Evolutionary conservation across 306 rosid species (phyloP).

Genomic region (Lotus japonicus): DNA sequence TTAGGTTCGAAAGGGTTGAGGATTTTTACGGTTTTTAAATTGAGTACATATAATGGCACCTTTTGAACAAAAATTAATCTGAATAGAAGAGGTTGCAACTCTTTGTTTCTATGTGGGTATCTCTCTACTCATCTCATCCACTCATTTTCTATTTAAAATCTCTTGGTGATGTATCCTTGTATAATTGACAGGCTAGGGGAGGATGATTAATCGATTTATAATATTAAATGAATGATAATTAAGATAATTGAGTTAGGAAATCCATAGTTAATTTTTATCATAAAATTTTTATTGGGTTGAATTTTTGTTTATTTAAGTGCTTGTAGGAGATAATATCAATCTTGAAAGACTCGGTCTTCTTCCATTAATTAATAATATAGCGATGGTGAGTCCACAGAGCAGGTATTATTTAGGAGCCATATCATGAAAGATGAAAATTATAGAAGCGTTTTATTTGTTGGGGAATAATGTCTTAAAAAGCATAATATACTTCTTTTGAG

Average conservation of each 20-base stretch:
- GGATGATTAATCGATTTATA: neutral
- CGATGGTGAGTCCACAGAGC: neutral
- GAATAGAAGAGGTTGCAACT: no score
- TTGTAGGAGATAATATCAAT: no score
- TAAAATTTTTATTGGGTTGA: no score
- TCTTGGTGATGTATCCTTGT: neutral
- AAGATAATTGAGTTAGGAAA: no score
- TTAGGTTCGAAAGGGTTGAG: no score
- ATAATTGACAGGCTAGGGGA: neutral
- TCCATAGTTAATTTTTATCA: no score
- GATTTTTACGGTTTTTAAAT: no score
- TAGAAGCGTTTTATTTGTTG: neutral
- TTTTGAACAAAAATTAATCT: no score
- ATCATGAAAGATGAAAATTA: neutral
- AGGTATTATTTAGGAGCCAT: neutral
- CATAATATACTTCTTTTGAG: neutral
- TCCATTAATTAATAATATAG: neutral
- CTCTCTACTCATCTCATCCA: neutral
- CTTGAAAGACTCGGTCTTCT: neutral
- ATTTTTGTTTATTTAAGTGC: no score
- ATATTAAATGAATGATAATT: no score
- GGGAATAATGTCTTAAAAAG: neutral
- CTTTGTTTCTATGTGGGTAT: neutral
- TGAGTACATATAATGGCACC: no score
- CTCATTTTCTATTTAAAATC: neutral